These are phyloP conservation scores for Suillus bovinus DNA, from an alignment of 768 basidiomycete genomes.

Conservation along the genomic window DNA sequence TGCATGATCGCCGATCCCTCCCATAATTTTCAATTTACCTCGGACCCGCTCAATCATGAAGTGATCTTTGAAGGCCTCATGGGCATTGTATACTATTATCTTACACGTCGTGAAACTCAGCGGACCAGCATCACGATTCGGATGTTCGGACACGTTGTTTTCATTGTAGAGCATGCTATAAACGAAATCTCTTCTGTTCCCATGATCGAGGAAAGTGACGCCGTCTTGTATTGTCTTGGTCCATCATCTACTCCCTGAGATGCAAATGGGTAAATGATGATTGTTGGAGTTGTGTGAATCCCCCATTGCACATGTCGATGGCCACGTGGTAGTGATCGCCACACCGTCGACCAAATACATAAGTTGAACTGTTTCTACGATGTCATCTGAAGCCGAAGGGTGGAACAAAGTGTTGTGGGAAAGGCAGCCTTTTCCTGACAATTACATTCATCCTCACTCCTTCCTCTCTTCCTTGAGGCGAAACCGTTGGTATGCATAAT, in stretches of 20 bases:
- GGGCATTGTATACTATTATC: slow-evolving; percentile 29
- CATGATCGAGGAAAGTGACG: slow-evolving; percentile 27
- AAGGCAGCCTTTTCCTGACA: slow-evolving; percentile 74
- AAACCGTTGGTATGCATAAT: slow-evolving; percentile 59
- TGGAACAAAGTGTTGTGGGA: slow-evolving; percentile 87
- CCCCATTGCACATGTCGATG: slow-evolving; percentile 5
- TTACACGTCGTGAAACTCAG: slow-evolving; percentile 14
- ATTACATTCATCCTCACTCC: slow-evolving; percentile 71
- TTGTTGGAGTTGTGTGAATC: slow-evolving; percentile 8
- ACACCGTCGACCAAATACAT: slow-evolving; percentile 5
- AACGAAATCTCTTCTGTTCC: slow-evolving; percentile 19
- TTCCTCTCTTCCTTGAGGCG: slow-evolving; percentile 79
- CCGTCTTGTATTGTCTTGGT: slow-evolving; percentile 17
- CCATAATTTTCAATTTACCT: slow-evolving; percentile 25
- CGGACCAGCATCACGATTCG: slow-evolving; percentile 22
- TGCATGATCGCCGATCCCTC: slow-evolving; percentile 31
- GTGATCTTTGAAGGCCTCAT: slow-evolving; percentile 23
- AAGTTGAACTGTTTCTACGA: background rate
- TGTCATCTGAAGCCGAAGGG: slow-evolving; percentile 25
- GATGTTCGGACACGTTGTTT: slow-evolving; percentile 35
- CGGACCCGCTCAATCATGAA: slow-evolving; percentile 32
- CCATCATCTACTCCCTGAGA: slow-evolving; percentile 6
- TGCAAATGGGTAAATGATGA: slow-evolving; percentile 14
- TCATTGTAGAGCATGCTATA: slow-evolving; percentile 27
- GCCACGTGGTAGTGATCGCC: slow-evolving; percentile 18